Evolutionary conservation across 306 rosid genomes (phyloP), one percentile per base, ranked within the genome.

Genomic region (Glycine latifolia): DNA sequence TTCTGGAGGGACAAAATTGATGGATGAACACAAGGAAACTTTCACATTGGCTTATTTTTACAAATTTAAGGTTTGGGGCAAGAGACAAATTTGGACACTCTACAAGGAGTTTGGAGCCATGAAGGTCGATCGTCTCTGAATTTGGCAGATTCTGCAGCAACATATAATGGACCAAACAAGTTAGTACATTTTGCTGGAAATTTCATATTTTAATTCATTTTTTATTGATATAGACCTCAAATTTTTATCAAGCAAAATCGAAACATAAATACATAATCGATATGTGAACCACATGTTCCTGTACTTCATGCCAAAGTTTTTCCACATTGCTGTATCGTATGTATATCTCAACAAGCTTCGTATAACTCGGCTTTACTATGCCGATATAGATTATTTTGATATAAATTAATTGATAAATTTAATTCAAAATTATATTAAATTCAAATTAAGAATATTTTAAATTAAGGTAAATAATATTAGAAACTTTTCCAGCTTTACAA

Each of bases 1-100:
- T 55, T 55, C 0, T 9, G 60, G 60, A 55, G 60, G 26, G 10
- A 55, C 1, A 6, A 55, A 2, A 55, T 55, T 6, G 60, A 55
- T 55, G 20, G 60, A 6, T 55, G 26, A 55, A 55, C 60, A 15
- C 15, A 55, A 55, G 60, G 8, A 9, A 55, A n/a, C 10, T 55
- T n/a, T n/a, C 60, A 55, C 60, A 55, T 3, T 50, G 6, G 2
- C 2, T 13, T 15, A 50, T 11, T 12, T 6, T 12, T 11, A 50
- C 15, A 12, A 4, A 50, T 12, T 12, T 50, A 12, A 50, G 55
- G 3, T 50, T 50, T 50, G 5, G 49, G 7, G 55, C 74, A 41
- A 5, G 14, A 3, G 62, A 43, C 6, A 80, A 53, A n/a, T 80
- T 52, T n/a, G 78, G 85, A 31, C 77, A 55, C 44, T 75, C 75